Evolutionary conservation across 768 basidiomycete genomes (phyloP), one percentile per base, ranked within the genome.

Genomic region (Strobilomyces confusus): DNA sequence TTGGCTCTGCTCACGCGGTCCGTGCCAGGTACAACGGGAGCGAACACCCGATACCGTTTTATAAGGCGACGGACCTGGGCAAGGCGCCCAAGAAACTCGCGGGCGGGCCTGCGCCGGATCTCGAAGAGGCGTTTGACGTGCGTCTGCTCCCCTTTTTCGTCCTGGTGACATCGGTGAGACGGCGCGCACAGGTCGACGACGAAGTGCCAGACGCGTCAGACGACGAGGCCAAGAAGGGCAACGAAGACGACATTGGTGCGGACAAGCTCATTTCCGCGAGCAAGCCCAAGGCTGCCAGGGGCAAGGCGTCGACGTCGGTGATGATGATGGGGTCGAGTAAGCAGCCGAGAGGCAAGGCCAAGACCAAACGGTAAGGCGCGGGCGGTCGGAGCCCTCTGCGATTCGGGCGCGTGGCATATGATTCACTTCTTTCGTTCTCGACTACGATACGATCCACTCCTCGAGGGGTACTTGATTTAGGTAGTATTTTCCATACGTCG

Each of bases 11-110:
- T 22, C 9, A 44, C 23, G 8, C 14, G 23, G n/a, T 17, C 17
- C 3, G 22, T 22, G n/a, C 4, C 44, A 95, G 92, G 65, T 99
- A 97, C 72, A 98, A 98, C 70, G 73, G 83, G 9, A 69, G 72
- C 15, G 92, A 94, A 38, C 95, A 98, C 67, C 97, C 97, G 0
- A 89, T 99, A 61, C 84, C 97, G 1, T 98, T 95, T 80, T 84
- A 98, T 71, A 95, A 93, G 62, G 91, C 87, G 4, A 75, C 79
- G 56, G 89, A 92, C 57, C 72, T 92, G 9, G 88, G 89, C 17
- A 92, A 88, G 66, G 75, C 64, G 5, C 83, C 87, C 1, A 95
- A 92, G 80, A 95, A 88, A 62, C 75, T 95, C 36, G 80, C 83
- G 1, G 76, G 73, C 41, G 89, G 83, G 4, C 80, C 88, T 5